Conservation (phyloP, 2,329 filamentous ascomycete species). For the Emergomyces pasteurianus region DNA sequence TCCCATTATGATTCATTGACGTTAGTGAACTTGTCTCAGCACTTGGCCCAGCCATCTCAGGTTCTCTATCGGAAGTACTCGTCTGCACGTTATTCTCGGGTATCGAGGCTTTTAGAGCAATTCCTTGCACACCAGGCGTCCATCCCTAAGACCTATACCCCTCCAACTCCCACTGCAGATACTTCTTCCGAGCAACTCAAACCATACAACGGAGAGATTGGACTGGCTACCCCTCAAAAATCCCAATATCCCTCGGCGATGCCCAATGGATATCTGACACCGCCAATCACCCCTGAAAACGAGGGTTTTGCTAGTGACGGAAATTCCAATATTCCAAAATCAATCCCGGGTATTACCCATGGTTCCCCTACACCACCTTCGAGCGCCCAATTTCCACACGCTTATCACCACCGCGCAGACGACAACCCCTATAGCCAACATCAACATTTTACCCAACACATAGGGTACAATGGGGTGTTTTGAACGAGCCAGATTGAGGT, state of each 20-base stretch:
- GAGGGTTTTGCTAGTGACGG: conserved; percentile 27
- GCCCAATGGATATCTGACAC: conserved; percentile 36
- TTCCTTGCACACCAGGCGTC: conserved; percentile 54
- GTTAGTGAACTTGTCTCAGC: conserved; percentile 51
- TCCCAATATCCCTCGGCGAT: conserved; percentile 21
- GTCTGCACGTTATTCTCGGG: conserved; percentile 51
- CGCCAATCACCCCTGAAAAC: conserved; percentile 36
- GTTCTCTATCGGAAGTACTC: conserved; percentile 59
- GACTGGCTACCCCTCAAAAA: conserved; percentile 34
- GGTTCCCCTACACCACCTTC: conserved; percentile 26
- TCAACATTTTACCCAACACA: conserved; percentile 21
- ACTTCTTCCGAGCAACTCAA: conserved; percentile 24
- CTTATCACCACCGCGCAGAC: conserved; percentile 23
- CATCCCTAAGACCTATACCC: conserved; percentile 35
- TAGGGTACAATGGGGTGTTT: conserved; percentile 21
- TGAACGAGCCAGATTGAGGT: conserved; percentile 1
- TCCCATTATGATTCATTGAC: conserved; percentile 40
- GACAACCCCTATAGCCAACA: conserved; percentile 23
- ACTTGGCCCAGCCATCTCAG: conserved; percentile 54
- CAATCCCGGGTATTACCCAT: conserved; percentile 11
- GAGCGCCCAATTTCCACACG: conserved; percentile 25
- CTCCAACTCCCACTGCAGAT: conserved; percentile 31
- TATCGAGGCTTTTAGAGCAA: conserved; percentile 52
- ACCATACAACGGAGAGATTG: conserved; percentile 29
- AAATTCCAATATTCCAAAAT: conserved; percentile 23